Percentiles rank a stretch among this genome's conserved stretches.
These are phyloP conservation scores for Coemansia sp. DNA, from an alignment of 192 early-diverging fungal genomes.

Conservation along the genomic window DNA sequence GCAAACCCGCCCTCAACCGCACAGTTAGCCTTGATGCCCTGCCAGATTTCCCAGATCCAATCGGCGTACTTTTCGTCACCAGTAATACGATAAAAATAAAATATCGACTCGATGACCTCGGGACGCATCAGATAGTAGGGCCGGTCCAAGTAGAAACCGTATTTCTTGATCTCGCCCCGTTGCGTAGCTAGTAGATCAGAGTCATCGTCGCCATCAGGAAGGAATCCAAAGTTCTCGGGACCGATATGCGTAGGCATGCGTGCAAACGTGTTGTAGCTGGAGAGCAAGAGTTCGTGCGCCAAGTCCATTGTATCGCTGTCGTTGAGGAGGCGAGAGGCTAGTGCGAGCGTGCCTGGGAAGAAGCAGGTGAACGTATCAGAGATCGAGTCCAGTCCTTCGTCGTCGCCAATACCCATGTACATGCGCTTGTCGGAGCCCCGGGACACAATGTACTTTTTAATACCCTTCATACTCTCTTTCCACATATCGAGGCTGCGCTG, in stretches of 20 bases:
- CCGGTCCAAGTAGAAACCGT: conserved; percentile 54
- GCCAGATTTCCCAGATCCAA: conserved; percentile 85
- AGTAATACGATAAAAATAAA: conserved; percentile 87
- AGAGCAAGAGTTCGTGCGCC: conserved; percentile 43
- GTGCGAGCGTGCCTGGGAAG: conserved; percentile 57
- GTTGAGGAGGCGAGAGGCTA: conserved; percentile 48
- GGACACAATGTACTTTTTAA: conserved; percentile 51
- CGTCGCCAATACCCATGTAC: conserved; percentile 58
- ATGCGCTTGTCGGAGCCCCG: conserved; percentile 51
- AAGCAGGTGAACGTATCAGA: conserved; percentile 56
- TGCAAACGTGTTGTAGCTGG: conserved; percentile 52
- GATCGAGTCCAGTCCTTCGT: conserved; percentile 54
- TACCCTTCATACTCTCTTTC: conserved; percentile 43
- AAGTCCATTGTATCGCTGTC: conserved; percentile 38
- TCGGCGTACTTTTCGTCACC: conserved; percentile 81
- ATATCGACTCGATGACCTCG: conserved; percentile 91
- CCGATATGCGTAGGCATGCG: conserved; percentile 56
- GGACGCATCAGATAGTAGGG: conserved; percentile 76
- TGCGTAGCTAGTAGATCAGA: conserved; percentile 36
- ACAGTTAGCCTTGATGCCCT: conserved; percentile 83
- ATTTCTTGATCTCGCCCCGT: conserved; percentile 47
- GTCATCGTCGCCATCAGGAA: conserved; percentile 49
- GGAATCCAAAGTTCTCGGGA: conserved; percentile 57
- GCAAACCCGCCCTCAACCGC: conserved; percentile 70
- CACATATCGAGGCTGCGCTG: conserved; percentile 57